Evolutionary conservation across 2,329 filamentous ascomycete genomes (phyloP), one percentile per base, ranked within the genome.

Genomic region (Diplodia corticola): DNA sequence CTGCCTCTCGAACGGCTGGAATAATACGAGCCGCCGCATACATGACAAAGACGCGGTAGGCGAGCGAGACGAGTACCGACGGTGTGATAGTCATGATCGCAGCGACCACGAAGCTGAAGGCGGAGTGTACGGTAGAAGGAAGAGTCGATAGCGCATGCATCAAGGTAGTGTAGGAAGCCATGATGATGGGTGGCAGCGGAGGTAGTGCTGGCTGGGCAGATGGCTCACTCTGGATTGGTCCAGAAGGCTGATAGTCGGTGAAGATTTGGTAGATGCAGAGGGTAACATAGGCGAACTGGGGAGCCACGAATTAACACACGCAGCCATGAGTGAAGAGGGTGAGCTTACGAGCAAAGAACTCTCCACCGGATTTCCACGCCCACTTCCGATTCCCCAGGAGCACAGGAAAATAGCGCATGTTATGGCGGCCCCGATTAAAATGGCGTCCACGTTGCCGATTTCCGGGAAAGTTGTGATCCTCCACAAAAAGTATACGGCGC

Each of bases 241-340:
- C 79, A 4, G 91, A 93, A 3, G 95, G 93, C 71, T 94, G 88
- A 80, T 98, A 98, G 80, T 99, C 95, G 73, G 95, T 99, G 79
- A 98, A 98, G 78, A 98, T 98, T 79, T 99, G 95, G 81, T 98
- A 99, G 75, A 98, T 91, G 82, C 94, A 98, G 69, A 99, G 89
- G n/a, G 97, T 95, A 68, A 97, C 88, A 79, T 99, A 99, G 73
- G 95, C 94, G 75, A 99, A 98, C 78, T 81, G 63, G 37, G 13
- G 17, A 57, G 72, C 63, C 72, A 67, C 20, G 48, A n/a, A 44
- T 49, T 17, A 46, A 35, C 28, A 46, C 6, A 20, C 2, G 17
- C n/a, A 28, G 37, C 13, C 6, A 22, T 28, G 20, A 28, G 22
- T 15, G n/a, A n/a, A 20, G 2, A 20, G 20, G 4, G 9, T 26